Evolutionary conservation across 108 stramenopile genomes (phyloP).

Genomic region (Conticribra guillardii): DNA sequence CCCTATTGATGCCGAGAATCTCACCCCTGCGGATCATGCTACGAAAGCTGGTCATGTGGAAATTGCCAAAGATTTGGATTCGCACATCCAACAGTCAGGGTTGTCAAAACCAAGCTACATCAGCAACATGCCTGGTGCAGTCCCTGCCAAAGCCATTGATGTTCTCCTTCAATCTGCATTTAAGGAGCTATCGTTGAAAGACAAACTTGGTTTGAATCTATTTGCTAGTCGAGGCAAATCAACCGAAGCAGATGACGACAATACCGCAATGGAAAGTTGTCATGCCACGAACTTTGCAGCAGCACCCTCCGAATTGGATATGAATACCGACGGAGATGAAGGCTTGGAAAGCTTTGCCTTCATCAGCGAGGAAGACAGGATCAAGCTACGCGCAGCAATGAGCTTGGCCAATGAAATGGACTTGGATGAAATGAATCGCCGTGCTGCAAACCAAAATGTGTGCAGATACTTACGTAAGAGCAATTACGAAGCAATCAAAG

Average conservation of each 20-base stretch:
- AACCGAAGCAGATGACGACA: neutral
- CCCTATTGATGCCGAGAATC: neutral
- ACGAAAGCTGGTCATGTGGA: neutral
- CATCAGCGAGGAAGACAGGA: slow-evolving; percentile 12
- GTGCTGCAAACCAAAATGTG: slow-evolving; percentile 1
- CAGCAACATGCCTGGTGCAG: neutral
- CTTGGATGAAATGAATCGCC: slow-evolving; percentile 8
- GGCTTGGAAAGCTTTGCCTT: slow-evolving; percentile 1
- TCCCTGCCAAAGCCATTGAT: neutral
- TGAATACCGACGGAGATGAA: slow-evolving; percentile 1
- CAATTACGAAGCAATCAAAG: slow-evolving; percentile 7
- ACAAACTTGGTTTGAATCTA: slow-evolving; percentile 14
- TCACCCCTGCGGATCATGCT: slow-evolving; percentile 13
- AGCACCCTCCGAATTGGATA: neutral
- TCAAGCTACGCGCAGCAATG: slow-evolving; percentile 5
- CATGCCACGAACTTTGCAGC: neutral
- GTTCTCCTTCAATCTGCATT: slow-evolving; percentile 6
- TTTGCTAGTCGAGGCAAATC: slow-evolving; percentile 3
- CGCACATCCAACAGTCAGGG: neutral
- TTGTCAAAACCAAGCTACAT: neutral
- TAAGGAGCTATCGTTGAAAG: slow-evolving; percentile 7
- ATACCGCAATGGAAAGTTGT: neutral
- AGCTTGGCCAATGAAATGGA: slow-evolving; percentile 5
- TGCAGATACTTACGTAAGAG: neutral
- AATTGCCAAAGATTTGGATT: neutral